phyloP scores from a whole-genome alignment of 148 eudicot genomes.

The Bassia scoparia region DNA sequence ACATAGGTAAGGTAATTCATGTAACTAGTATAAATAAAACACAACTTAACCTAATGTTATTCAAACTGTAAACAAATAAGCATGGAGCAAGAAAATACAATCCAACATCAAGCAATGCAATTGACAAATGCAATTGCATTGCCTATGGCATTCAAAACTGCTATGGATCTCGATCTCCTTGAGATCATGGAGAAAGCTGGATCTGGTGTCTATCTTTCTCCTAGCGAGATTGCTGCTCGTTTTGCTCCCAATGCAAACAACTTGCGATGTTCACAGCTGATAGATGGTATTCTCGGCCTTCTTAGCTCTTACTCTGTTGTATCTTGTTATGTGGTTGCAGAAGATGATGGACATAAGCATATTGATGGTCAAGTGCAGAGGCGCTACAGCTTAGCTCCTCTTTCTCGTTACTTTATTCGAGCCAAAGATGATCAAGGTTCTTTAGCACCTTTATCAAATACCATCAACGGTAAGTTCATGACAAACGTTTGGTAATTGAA shows the following conservation, averaged over 20 bases:
- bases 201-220: slow-evolving; percentile 19
- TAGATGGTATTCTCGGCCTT: slow-evolving; percentile 22
- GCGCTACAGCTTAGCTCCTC: slow-evolving; percentile 15
- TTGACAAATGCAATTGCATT: slow-evolving; percentile 26
- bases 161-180: slow-evolving; percentile 32
- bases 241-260: not conserved
- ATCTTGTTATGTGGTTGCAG: slow-evolving; percentile 14
- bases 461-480: slow-evolving; percentile 23
- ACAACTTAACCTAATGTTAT: too few relatives aligned
- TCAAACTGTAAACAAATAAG: not conserved
- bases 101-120: slow-evolving; percentile 23
- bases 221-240: slow-evolving; percentile 30
- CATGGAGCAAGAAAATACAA: not conserved
- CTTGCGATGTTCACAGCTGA: slow-evolving; percentile 14
- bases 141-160: slow-evolving; percentile 35
- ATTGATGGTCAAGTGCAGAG: slow-evolving; percentile 16
- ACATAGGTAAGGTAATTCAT: too few relatives aligned
- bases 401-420: slow-evolving; percentile 24
- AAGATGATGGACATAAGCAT: slow-evolving; percentile 14
- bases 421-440: slow-evolving; percentile 22
- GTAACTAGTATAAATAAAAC: too few relatives aligned
- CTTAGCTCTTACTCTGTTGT: slow-evolving; percentile 17
- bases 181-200: slow-evolving; percentile 35
- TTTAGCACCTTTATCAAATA: slow-evolving; percentile 25
- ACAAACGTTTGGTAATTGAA: slow-evolving; percentile 26